Conservation (phyloP, 2,329 filamentous ascomycete species). For the Fusarium denticulatum region DNA sequence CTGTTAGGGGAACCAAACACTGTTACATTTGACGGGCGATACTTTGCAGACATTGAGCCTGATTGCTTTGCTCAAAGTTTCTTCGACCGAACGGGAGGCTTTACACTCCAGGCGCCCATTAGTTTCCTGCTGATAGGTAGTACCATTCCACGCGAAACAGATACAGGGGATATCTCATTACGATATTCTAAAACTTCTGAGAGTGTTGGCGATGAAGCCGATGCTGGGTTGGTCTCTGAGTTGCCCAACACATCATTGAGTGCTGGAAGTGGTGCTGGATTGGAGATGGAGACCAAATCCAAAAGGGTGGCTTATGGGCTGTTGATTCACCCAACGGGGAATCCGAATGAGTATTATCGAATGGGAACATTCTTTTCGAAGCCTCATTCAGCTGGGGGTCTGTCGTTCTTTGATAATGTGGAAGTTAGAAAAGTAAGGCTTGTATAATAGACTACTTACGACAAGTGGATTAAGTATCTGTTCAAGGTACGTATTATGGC, state of each 20-base stretch:
- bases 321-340: not conserved
- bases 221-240: fast-evolving
- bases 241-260: fast-evolving
- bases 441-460: not conserved
- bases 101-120: not conserved
- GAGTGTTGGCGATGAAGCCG: fast-evolving
- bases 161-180: too few species aligned
- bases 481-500: fast-evolving
- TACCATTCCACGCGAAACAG: fast-evolving
- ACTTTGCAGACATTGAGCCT: not conserved
- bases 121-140: not conserved
- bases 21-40: not conserved
- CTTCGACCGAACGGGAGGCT: fast-evolving
- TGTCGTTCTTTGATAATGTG: fast-evolving
- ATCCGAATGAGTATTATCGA: not conserved
- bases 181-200: not conserved
- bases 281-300: fast-evolving
- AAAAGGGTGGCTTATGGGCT: not conserved
- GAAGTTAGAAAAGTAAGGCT: not conserved
- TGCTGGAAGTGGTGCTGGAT: fast-evolving
- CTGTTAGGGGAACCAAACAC: not conserved
- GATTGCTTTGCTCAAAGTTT: not conserved
- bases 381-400: fast-evolving
- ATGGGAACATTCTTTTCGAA: not conserved
- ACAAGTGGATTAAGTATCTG: too few species aligned